Conservation (phyloP, 176 grass and related monocot species). For the Tillandsia fasciculata region DNA sequence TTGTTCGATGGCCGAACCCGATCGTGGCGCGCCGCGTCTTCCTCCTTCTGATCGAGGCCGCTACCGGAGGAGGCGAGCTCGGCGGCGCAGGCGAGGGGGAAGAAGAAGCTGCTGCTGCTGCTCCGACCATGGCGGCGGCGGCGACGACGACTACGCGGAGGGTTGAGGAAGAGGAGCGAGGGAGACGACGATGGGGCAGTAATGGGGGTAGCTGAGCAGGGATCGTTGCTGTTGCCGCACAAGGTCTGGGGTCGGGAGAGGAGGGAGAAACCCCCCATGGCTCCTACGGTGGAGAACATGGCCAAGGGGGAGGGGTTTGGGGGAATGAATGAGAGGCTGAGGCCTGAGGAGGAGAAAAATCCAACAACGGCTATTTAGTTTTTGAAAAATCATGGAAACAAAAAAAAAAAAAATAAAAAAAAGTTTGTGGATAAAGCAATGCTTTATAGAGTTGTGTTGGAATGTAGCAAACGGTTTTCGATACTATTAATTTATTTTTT, state of each 20-base stretch:
- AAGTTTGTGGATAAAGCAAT: too few relatives aligned
- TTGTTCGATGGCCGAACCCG: constrained; percentile 29
- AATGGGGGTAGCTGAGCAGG: neutral
- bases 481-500: too few relatives aligned
- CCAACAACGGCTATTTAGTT: too few relatives aligned
- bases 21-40: constrained; percentile 21
- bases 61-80: constrained; percentile 15
- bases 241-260: neutral
- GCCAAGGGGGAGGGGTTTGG: neutral
- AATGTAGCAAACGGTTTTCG: too few relatives aligned
- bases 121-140: constrained; percentile 16
- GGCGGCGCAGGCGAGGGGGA: neutral
- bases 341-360: neutral
- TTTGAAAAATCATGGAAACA: too few relatives aligned
- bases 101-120: neutral
- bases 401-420: too few relatives aligned
- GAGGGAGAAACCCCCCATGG: constrained; percentile 18
- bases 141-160: neutral
- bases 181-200: neutral
- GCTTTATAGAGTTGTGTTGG: too few relatives aligned
- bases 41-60: constrained; percentile 20
- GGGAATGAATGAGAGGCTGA: constrained; percentile 27
- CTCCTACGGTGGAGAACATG: constrained; percentile 1
- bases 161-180: neutral
- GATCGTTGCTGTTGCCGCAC: neutral